Evolutionary conservation across 2,329 filamentous ascomycete species (phyloP).

Genomic region (Diplodia scrobiculata): DNA sequence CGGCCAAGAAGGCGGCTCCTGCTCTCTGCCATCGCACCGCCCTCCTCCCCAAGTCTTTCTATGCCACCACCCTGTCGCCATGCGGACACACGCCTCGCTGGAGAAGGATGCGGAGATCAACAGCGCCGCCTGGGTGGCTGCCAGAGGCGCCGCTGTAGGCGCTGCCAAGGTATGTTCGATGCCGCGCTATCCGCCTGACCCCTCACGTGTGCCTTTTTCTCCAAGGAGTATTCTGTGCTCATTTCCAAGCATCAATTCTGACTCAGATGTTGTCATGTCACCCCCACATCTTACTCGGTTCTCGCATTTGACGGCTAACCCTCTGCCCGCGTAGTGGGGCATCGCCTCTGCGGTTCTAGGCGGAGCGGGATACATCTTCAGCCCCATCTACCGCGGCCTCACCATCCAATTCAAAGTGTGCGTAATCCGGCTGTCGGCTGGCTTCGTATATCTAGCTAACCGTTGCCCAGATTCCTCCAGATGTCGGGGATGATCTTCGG

Average conservation of each 20-base stretch:
- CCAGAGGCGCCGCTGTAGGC: constrained; percentile 66
- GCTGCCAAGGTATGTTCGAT: constrained; percentile 57
- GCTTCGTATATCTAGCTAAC: not conserved
- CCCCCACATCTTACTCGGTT: not conserved
- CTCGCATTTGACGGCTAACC: not conserved
- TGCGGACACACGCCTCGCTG: constrained; percentile 60
- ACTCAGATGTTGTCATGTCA: no score
- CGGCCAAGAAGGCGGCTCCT: not conserved
- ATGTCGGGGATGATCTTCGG: constrained; percentile 86
- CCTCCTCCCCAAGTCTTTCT: not conserved
- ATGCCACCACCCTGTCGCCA: constrained; percentile 30
- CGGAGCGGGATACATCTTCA: constrained; percentile 63
- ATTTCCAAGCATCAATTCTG: no score
- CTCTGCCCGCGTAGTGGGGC: constrained; percentile 60
- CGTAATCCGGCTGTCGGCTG: constrained; percentile 37
- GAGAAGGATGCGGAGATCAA: constrained; percentile 65
- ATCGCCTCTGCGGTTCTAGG: constrained; percentile 64
- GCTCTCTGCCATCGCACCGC: not conserved
- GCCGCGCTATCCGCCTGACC: not conserved
- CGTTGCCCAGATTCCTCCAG: constrained; percentile 67
- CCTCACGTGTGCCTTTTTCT: not conserved
- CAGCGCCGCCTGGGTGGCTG: constrained; percentile 71
- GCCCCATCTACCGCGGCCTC: constrained; percentile 70
- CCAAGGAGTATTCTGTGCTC: no score
- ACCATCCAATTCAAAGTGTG: constrained; percentile 79